Conservation (phyloP, 2,329 filamentous ascomycete species). For the Bipolaris oryzae region DNA sequence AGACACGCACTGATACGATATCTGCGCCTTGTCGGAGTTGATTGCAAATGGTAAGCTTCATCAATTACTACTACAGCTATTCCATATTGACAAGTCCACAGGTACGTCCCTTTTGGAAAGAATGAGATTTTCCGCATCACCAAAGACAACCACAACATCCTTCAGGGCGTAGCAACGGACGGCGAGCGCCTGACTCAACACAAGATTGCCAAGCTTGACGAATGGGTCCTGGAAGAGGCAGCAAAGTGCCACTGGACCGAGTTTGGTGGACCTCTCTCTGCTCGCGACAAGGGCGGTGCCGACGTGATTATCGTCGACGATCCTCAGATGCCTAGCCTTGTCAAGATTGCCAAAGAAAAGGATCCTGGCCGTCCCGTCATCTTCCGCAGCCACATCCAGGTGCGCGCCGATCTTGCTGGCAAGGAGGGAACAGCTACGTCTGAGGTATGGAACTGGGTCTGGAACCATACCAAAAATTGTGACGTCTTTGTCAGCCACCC, state of each 20-base stretch:
- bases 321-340: conserved; percentile 81
- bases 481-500: conserved; percentile 86
- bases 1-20: conserved; percentile 78
- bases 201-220: conserved; percentile 66
- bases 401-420: conserved; percentile 74
- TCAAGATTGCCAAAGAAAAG: conserved; percentile 72
- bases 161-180: conserved; percentile 72
- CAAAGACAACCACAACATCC: conserved; percentile 87
- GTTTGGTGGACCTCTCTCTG: conserved; percentile 68
- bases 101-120: conserved; percentile 75
- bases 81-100: conserved; percentile 35
- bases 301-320: conserved; percentile 81
- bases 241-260: conserved; percentile 72
- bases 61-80: background rate
- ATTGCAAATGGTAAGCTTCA: conserved; percentile 71
- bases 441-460: conserved; percentile 77
- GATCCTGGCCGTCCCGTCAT: conserved; percentile 78
- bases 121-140: conserved; percentile 82
- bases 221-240: conserved; percentile 77
- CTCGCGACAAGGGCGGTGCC: conserved; percentile 71
- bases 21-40: conserved; percentile 67
- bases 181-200: conserved; percentile 68
- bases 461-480: conserved; percentile 70
- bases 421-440: conserved; percentile 68
- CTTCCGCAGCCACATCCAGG: conserved; percentile 83